Conservation (phyloP, 177 flowering plant genomes). For the Vitis hybrid region DNA sequence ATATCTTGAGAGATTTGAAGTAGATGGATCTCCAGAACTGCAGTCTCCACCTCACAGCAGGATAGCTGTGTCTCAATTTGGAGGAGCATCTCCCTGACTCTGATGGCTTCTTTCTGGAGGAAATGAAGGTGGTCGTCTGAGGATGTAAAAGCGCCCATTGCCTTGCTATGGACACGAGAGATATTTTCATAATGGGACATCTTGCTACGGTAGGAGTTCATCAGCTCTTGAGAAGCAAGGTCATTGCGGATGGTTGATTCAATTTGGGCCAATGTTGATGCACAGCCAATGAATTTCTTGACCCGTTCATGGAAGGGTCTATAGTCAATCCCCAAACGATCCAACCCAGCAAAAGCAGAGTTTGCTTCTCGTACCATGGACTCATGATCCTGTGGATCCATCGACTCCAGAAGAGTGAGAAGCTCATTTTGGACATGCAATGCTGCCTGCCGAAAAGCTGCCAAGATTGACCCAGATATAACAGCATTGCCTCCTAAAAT, state of each 20-base stretch:
- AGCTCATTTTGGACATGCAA: slow-evolving; percentile 13
- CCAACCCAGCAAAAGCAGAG: slow-evolving; percentile 14
- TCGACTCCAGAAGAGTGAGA: slow-evolving; percentile 11
- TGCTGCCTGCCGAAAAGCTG: slow-evolving; percentile 15
- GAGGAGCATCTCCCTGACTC: slow-evolving; percentile 6
- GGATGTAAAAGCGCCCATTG: background rate
- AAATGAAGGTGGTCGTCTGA: background rate
- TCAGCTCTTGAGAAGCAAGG: slow-evolving; percentile 1
- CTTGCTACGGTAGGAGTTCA: background rate
- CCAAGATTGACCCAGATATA: background rate
- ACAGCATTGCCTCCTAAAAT: background rate
- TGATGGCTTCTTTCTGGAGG: slow-evolving; percentile 2
- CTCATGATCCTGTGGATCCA: slow-evolving; percentile 20
- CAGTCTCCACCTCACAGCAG: slow-evolving; percentile 6
- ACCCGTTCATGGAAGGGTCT: slow-evolving; percentile 5
- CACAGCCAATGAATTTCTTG: slow-evolving; percentile 11
- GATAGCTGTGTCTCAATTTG: slow-evolving; percentile 13
- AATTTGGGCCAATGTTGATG: slow-evolving; percentile 3
- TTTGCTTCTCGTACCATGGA: slow-evolving; percentile 22
- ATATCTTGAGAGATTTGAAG: slow-evolving; percentile 1
- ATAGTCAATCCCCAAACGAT: slow-evolving; percentile 8
- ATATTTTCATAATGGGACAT: slow-evolving; percentile 3
- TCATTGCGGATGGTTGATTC: slow-evolving; percentile 1
- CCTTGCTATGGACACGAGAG: slow-evolving; percentile 3
- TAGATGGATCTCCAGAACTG: slow-evolving; percentile 1